phyloP scores from a whole-genome alignment of 202 grass and related monocot genomes.

The Schoenoplectus tabernaemontani region DNA sequence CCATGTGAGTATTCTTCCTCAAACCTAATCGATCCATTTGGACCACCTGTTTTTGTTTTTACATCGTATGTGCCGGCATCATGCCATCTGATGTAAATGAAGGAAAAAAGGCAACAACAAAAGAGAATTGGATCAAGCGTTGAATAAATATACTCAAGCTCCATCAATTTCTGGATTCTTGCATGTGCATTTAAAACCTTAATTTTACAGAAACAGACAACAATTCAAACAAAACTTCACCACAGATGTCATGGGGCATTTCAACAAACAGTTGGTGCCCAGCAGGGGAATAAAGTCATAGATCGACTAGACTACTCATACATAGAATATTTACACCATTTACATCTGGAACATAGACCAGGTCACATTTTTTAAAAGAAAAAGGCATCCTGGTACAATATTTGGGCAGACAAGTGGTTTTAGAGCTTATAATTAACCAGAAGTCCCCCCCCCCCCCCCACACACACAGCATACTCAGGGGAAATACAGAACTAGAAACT shows the following conservation, averaged over 20 bases:
- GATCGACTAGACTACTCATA: not conserved
- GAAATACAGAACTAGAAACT: not conserved
- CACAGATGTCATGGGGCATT: not conserved
- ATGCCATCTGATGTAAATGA: slow-evolving; percentile 67
- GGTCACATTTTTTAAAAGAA: not conserved
- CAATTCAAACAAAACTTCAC: not conserved
- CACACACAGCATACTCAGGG: not conserved
- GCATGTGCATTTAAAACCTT: not conserved
- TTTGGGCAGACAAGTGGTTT: not conserved
- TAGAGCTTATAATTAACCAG: not conserved
- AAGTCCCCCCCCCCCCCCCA: not conserved
- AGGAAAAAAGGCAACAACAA: not conserved
- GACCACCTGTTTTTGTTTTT: slow-evolving; percentile 67
- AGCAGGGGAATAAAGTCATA: not conserved
- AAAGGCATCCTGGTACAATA: not conserved
- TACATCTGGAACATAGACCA: not conserved
- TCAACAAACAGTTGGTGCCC: not conserved
- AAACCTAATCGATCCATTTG: slow-evolving; percentile 86
- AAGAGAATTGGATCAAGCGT: not conserved
- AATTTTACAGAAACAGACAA: not conserved
- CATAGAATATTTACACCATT: not conserved
- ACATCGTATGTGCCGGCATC: slow-evolving; percentile 95
- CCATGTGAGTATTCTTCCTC: slow-evolving; percentile 82
- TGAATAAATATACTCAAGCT: not conserved
- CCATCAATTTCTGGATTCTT: not conserved